Evolutionary conservation across 2,329 filamentous ascomycete genomes (phyloP), one percentile per base, ranked within the genome.

Genomic region (Apiospora arundinis): DNA sequence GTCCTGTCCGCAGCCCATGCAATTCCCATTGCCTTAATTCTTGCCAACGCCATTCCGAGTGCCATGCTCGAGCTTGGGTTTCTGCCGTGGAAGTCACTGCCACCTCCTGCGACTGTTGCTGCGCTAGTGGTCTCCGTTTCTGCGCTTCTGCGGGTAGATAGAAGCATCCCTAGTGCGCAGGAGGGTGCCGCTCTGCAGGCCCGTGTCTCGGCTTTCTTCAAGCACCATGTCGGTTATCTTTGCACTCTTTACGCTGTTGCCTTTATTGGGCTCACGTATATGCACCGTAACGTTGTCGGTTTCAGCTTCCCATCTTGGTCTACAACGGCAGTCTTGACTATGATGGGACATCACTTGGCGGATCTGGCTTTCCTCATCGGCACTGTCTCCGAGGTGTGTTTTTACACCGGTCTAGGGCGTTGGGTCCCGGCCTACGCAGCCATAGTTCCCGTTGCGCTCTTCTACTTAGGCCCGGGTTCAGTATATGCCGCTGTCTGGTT

Each of bases 401-500:
- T 48, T 23, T 70, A 67, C 28, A 42, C 45, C 8, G 14, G 28
- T 4, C 8, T 70, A n/a, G 25, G 49, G 5, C 2, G 6, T 3
- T 25, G 42, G 18, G 12, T n/a, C 5, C 11, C 23, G 12, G 25
- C n/a, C 4, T 65, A 28, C 21, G 28, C 40, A 16, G 69, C 56
- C 8, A 25, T 66, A 8, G 40, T 70, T 14, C 40, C 52, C 8
- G 16, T 70, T n/a, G 25, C 18, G 28, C 37, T 75, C 46, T 71
- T 69, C 2, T 73, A 49, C 2, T 68, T 71, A 42, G 73, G 71
- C 71, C 75, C 77, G 49, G 71, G 66, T 8, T 40, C 67, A 23
- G 37, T 25, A 9, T 66, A 56, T 28, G 40, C 65, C 18, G 71
- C 63, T 23, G 69, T 67, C 0, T 72, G 48, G 69, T 37, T 28